Percentiles rank a stretch among this genome's conserved stretches.
Conservation (phyloP, 108 stramenopile species). For the Pelagomonas calceolata region DNA sequence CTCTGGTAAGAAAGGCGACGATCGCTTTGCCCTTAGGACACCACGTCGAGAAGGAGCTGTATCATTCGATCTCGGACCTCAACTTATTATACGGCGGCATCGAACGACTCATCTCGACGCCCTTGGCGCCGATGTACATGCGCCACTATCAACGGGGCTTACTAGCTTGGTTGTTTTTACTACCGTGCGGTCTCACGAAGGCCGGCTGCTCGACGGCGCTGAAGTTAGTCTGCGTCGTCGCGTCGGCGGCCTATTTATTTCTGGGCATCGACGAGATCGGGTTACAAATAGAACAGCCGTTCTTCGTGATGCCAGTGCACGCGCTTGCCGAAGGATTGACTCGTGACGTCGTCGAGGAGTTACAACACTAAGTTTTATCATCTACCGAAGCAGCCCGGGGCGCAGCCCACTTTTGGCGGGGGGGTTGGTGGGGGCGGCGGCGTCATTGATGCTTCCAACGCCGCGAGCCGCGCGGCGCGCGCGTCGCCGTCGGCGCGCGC, state of each 20-base stretch:
- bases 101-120: neutral
- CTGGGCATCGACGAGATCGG: conserved; percentile 2
- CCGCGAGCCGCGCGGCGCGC: too few species aligned
- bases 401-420: too few species aligned
- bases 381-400: too few species aligned
- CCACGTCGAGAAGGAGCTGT: neutral
- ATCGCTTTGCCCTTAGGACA: neutral
- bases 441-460: too few species aligned
- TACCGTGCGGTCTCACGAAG: neutral
- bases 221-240: neutral
- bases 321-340: neutral
- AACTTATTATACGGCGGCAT: neutral
- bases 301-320: neutral
- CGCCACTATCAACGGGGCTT: neutral
- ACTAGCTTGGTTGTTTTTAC: neutral
- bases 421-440: too few species aligned
- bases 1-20: neutral
- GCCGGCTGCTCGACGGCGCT: too few species aligned
- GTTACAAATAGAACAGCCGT: neutral
- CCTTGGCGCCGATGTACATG: neutral
- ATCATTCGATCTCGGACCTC: neutral
- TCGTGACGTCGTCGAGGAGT: too few species aligned
- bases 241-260: neutral
- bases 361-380: too few species aligned
- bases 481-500: too few species aligned